Percentiles rank a stretch among this genome's conserved stretches.
These are phyloP conservation scores for Chrysosporium queenslandicum DNA, from an alignment of 2,329 filamentous ascomycete species.

Conservation along the genomic window DNA sequence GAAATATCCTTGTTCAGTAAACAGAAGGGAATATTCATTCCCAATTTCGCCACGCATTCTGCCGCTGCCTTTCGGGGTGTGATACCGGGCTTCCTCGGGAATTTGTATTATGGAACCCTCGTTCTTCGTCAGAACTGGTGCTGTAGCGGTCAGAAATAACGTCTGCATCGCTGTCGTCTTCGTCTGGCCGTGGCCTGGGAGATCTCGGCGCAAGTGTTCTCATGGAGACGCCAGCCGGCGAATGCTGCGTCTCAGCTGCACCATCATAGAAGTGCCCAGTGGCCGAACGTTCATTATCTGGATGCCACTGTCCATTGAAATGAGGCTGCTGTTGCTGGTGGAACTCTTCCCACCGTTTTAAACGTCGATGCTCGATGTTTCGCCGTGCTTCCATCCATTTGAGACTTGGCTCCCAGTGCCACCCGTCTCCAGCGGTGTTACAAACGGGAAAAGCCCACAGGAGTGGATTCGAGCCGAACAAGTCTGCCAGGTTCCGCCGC, in stretches of 20 bases:
- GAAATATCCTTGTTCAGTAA: not conserved
- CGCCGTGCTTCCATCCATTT: constrained; percentile 67
- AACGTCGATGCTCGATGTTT: constrained; percentile 38
- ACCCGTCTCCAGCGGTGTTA: constrained; percentile 85
- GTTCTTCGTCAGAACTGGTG: constrained; percentile 16
- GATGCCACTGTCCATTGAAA: not conserved
- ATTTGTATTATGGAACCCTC: not conserved
- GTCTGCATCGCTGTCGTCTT: constrained; percentile 26
- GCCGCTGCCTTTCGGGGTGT: constrained; percentile 15
- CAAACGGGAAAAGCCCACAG: constrained; percentile 73
- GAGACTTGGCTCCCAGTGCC: constrained; percentile 79
- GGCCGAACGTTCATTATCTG: not conserved
- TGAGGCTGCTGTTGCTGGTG: constrained; percentile 24
- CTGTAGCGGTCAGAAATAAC: constrained; percentile 20
- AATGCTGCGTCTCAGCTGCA: constrained; percentile 21
- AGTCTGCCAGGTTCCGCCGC: constrained; percentile 64
- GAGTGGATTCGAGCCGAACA: constrained; percentile 64
- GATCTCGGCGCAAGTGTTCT: constrained; percentile 34
- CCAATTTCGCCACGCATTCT: constrained; percentile 35
- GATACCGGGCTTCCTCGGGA: not conserved
- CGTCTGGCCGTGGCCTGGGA: constrained; percentile 28
- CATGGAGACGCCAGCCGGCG: constrained; percentile 36
- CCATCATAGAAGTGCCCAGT: not conserved
- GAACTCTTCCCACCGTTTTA: constrained; percentile 24
- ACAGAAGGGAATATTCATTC: constrained; percentile 22